These are phyloP conservation scores for Chytriomyces sp. DNA, from an alignment of 192 early-diverging fungal species.

Conservation along the genomic window DNA sequence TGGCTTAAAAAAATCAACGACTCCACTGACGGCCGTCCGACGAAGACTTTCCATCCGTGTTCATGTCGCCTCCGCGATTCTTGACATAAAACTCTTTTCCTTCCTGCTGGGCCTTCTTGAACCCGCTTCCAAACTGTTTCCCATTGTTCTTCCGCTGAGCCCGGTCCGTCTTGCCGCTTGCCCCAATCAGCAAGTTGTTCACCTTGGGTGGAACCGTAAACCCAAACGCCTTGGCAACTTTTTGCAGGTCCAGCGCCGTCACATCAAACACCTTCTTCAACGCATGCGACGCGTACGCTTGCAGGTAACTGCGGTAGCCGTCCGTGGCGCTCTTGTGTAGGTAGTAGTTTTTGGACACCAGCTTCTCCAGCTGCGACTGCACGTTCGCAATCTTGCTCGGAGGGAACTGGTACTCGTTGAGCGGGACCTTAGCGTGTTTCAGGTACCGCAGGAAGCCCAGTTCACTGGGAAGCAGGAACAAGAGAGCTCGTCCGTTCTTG, in stretches of 20 bases:
- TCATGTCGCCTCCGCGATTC: conserved; percentile 15
- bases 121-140: conserved; percentile 31
- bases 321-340: conserved; percentile 94
- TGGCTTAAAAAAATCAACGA: conserved; percentile 23
- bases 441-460: conserved; percentile 94
- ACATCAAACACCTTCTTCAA: conserved; percentile 97
- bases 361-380: conserved; percentile 93
- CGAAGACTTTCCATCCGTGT: conserved; percentile 26
- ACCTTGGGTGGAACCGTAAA: conserved; percentile 95
- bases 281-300: conserved; percentile 92
- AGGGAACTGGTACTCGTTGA: conserved; percentile 99
- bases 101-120: conserved; percentile 23
- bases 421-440: conserved; percentile 97
- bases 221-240: conserved; percentile 92
- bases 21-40: conserved; percentile 49
- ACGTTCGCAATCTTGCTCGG: conserved; percentile 93
- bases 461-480: conserved; percentile 93
- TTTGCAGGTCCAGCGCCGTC: conserved; percentile 84
- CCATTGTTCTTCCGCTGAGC: conserved; percentile 31
- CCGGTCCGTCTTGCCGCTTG: conserved; percentile 53
- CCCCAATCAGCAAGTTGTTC: conserved; percentile 62
- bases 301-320: conserved; percentile 94
- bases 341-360: conserved; percentile 98
- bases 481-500: conserved; percentile 84
- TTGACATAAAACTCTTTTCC: conserved; percentile 38